A percentile compares a stretch with the other conserved stretches of the same genome.
These are phyloP conservation scores for Yamadazyma insecticola DNA, from an alignment of 805 yeast genomes.

Conservation along the genomic window DNA sequence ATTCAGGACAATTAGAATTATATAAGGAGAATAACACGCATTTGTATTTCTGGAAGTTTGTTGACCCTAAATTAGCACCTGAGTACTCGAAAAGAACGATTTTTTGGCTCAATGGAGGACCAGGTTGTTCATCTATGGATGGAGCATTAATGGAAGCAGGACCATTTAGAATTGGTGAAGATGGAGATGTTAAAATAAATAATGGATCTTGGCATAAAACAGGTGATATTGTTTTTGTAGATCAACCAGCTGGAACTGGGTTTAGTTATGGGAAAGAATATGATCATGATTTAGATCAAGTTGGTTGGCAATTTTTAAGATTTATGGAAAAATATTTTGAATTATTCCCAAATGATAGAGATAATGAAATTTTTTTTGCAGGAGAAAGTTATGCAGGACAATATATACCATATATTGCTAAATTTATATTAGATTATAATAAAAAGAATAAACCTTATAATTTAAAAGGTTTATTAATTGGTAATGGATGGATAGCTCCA, in stretches of 20 bases:
- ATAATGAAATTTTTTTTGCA: conserved; percentile 68
- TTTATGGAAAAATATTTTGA: conserved; percentile 66
- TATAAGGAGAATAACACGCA: conserved; percentile 49
- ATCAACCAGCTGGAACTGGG: conserved; percentile 95
- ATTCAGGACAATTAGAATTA: conserved; percentile 63
- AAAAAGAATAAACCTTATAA: conserved; percentile 25
- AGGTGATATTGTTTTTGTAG: conserved; percentile 79
- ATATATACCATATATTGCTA: conserved; percentile 84
- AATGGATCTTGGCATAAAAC: conserved; percentile 79
- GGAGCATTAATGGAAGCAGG: conserved; percentile 94
- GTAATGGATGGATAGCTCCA: conserved; percentile 95
- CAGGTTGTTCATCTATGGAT: conserved; percentile 97
- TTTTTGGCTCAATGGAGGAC: conserved; percentile 97
- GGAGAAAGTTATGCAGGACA: conserved; percentile 99
- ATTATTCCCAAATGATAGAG: conserved; percentile 66
- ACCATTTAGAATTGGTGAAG: conserved; percentile 62
- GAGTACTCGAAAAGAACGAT: conserved; percentile 44
- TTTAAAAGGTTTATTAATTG: conserved; percentile 68
- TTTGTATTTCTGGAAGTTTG: conserved; percentile 76
- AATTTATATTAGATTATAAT: conserved; percentile 51
- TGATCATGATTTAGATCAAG: conserved; percentile 50
- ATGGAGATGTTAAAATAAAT: conserved; percentile 46
- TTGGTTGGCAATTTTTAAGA: conserved; percentile 56
- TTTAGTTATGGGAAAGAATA: conserved; percentile 61
- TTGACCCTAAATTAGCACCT: conserved; percentile 23